phyloP scores from a whole-genome alignment of 2,329 filamentous ascomycete species.

The Didymella lethalis region DNA sequence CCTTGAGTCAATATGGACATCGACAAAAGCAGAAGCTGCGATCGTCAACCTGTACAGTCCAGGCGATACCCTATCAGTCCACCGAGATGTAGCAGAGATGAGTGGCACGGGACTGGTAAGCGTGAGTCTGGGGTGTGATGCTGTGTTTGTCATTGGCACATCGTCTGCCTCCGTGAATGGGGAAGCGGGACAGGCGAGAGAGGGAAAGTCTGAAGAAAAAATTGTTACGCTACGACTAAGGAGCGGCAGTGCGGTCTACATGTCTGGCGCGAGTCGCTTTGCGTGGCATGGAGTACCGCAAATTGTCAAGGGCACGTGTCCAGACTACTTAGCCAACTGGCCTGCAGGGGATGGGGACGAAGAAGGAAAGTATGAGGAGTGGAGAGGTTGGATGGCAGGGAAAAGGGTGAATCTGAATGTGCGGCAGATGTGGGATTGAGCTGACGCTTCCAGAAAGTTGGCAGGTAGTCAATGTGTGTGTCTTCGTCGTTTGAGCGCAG shows the following conservation, averaged over 20 bases:
- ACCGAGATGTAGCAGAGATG: constrained; percentile 91
- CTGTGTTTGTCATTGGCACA: constrained; percentile 82
- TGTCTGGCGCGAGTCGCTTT: constrained; percentile 81
- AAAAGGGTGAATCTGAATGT: constrained; percentile 95
- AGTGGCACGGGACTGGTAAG: constrained; percentile 81
- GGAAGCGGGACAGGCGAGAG: neutral
- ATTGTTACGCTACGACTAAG: constrained; percentile 58
- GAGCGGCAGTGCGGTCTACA: constrained; percentile 90
- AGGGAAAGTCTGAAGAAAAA: constrained; percentile 31
- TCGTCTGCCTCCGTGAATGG: constrained; percentile 65
- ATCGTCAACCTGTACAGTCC: constrained; percentile 94
- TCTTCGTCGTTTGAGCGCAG: too few species aligned
- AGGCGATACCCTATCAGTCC: constrained; percentile 88
- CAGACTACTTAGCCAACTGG: constrained; percentile 76
- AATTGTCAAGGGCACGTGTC: constrained; percentile 81
- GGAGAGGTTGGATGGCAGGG: constrained; percentile 85
- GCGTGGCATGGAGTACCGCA: constrained; percentile 97
- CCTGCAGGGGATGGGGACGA: constrained; percentile 62
- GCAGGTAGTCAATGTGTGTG: neutral
- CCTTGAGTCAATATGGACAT: constrained; percentile 74
- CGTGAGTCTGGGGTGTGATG: constrained; percentile 88
- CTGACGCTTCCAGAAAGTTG: neutral
- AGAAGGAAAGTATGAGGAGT: constrained; percentile 64
- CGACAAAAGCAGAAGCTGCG: constrained; percentile 82
- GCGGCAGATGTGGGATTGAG: constrained; percentile 76